Evolutionary conservation across 345 rosid species (phyloP).

Genomic region (Lepidium didymum): DNA sequence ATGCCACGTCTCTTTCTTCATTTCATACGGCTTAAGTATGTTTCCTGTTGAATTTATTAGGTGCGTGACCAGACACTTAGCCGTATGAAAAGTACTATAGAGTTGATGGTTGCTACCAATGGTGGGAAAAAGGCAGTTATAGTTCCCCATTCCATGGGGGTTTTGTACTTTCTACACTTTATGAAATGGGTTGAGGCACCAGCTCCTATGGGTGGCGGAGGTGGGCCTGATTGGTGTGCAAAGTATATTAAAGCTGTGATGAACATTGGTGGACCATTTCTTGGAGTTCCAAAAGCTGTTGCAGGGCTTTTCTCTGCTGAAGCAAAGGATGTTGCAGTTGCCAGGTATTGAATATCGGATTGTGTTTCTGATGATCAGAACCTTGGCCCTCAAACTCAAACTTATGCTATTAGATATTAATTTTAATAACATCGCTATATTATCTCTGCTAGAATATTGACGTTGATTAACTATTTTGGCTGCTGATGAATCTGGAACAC

Average conservation of each 20-base stretch:
- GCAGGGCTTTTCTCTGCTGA: slow-evolving; percentile 92
- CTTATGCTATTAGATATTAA: not conserved
- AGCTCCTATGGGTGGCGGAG: slow-evolving; percentile 95
- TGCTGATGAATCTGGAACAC: not conserved
- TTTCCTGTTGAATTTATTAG: slow-evolving; percentile 37
- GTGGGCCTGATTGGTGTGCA: slow-evolving; percentile 92
- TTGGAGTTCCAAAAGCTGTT: slow-evolving; percentile 91
- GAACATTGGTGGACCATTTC: slow-evolving; percentile 91
- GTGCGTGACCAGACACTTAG: slow-evolving; percentile 85
- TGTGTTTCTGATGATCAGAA: not conserved
- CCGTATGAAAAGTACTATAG: slow-evolving; percentile 73
- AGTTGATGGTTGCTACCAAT: slow-evolving; percentile 74
- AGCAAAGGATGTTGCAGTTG: slow-evolving; percentile 90
- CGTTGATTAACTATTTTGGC: not conserved
- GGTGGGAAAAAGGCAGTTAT: slow-evolving; percentile 82
- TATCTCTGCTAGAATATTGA: not conserved
- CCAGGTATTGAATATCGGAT: slow-evolving; percentile 46
- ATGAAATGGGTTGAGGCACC: slow-evolving; percentile 99
- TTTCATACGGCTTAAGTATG: not conserved
- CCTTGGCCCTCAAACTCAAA: not conserved
- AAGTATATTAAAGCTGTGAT: slow-evolving; percentile 89
- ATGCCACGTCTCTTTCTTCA: not conserved
- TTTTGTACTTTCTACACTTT: slow-evolving; percentile 78
- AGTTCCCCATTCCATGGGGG: slow-evolving; percentile 99
- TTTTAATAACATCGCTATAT: not conserved